These are phyloP conservation scores for Arthrobotrys musiformis DNA, from an alignment of 2,329 filamentous ascomycete genomes.

Conservation along the genomic window DNA sequence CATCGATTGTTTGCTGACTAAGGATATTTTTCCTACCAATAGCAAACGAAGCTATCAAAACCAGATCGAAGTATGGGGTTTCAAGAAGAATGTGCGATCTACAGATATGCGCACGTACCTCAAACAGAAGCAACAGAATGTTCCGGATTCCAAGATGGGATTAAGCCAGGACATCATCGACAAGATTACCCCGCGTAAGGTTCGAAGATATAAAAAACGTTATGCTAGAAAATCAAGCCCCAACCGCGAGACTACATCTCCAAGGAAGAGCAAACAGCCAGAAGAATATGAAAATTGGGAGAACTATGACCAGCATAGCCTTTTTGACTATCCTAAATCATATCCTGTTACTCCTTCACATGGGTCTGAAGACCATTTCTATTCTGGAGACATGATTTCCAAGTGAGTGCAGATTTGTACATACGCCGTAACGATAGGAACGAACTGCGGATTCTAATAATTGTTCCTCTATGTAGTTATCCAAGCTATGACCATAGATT, in stretches of 20 bases:
- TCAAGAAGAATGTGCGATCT: conserved; percentile 55
- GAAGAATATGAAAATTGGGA: conserved; percentile 50
- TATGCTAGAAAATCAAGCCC: conserved; percentile 53
- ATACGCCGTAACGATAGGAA: conserved; percentile 11
- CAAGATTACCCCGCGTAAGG: conserved; percentile 54
- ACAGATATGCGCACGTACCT: conserved; percentile 54
- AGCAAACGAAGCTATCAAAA: conserved; percentile 55
- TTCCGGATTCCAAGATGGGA: conserved; percentile 51
- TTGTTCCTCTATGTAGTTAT: conserved; percentile 33
- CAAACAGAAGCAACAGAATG: conserved; percentile 47
- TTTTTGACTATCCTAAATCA: conserved; percentile 48
- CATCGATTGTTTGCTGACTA: conserved; percentile 39
- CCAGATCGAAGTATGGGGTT: conserved; percentile 55
- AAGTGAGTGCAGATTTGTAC: conserved; percentile 40
- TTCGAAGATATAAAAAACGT: conserved; percentile 53
- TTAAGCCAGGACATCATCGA: conserved; percentile 54
- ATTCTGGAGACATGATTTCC: conserved; percentile 45
- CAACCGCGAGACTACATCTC: conserved; percentile 29
- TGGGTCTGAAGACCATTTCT: conserved; percentile 53
- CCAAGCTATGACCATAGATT: conserved; percentile 41
- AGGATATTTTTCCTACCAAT: conserved; percentile 23
- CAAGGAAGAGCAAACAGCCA: conserved; percentile 40
- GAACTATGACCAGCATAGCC: conserved; percentile 25
- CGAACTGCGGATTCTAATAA: conserved; percentile 37
- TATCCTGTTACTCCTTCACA: conserved; percentile 52